Evolutionary conservation across 768 basidiomycete species (phyloP), one percentile per base, ranked within the genome.

Genomic region (Calocybe gangraenosa): DNA sequence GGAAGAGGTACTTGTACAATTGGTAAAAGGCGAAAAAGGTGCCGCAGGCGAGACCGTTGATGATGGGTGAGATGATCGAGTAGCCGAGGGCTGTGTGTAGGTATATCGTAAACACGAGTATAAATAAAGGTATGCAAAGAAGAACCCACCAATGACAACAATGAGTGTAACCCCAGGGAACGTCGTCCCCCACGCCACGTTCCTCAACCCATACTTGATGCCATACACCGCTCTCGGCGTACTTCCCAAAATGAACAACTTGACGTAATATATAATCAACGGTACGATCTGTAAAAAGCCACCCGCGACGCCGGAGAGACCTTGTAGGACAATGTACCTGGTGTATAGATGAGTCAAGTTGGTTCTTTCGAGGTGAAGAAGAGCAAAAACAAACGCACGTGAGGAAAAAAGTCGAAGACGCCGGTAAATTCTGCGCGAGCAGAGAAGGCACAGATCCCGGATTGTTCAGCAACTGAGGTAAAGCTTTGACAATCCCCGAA

Each of bases 51-150:
- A 98, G 80, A 7, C 94, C 94, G 52, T 92, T 94, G 69, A 96
- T 93, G 59, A 98, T 74, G 0, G 95, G 94, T 5, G 92, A 84
- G 53, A 97, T 94, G 60, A 93, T 76, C 25, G 82, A 84, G 68
- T 97, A 98, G 2, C 77, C 84, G 20, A 90, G 62, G 7, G 84
- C 82, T 84, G 46, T 31, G 15, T 31, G 33, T 19, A n/a, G 28
- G 57, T 32, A 46, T 31, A 45, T 19, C 34, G 22, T 46, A 2
- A 38, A 21, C 15, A 32, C 14, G 31, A 30, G 22, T 37, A 28
- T 3, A 7, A 19, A 20, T 36, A 22, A 5, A 8, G 7, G 4
- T n/a, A n/a, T n/a, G n/a, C n/a, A n/a, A n/a, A n/a, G 28, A 22
- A 11, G 4, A 17, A 72, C 83, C 57, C 47, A 89, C 86, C 76